Conservation (phyloP, 176 grass and related monocot species). For the Microstegium vimineum region DNA sequence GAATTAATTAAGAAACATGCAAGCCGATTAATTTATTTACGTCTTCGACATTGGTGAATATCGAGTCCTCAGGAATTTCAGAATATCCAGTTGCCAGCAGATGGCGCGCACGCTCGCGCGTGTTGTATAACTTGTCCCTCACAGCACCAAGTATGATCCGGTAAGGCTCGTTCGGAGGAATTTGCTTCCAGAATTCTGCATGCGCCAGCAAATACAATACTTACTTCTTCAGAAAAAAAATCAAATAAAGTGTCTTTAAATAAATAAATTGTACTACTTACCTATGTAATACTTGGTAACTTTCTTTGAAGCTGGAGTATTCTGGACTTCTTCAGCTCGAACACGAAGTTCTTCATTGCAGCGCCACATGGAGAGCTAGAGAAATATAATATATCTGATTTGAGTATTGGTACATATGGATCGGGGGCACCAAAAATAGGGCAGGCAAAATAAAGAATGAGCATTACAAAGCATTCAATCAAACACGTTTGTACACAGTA, state of each 20-base stretch:
- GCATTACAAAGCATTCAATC: neutral
- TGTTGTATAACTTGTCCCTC: slow-evolving; percentile 83
- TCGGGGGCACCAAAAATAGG: neutral
- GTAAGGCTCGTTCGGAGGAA: slow-evolving; percentile 71
- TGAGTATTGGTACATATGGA: neutral
- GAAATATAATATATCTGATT: neutral
- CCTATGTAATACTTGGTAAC: slow-evolving; percentile 79
- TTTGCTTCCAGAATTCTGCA: slow-evolving; percentile 85
- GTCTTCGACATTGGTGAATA: slow-evolving; percentile 53
- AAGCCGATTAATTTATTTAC: neutral
- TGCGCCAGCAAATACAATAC: slow-evolving; percentile 22
- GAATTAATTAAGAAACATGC: neutral
- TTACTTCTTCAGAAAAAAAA: neutral
- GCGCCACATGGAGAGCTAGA: slow-evolving; percentile 90
- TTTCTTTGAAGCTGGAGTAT: slow-evolving; percentile 30
- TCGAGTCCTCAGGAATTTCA: slow-evolving; percentile 42
- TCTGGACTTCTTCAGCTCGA: slow-evolving; percentile 44
- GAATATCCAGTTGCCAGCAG: slow-evolving; percentile 50
- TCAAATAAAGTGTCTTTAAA: neutral
- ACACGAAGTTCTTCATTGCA: slow-evolving; percentile 68
- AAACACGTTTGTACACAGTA: neutral
- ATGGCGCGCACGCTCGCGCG: slow-evolving; percentile 58
- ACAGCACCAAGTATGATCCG: slow-evolving; percentile 74
- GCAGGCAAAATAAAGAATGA: neutral
- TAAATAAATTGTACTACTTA: neutral